Evolutionary conservation across 2,329 filamentous ascomycete genomes (phyloP), one percentile per base, ranked within the genome.

Genomic region (Talaromyces sp.): DNA sequence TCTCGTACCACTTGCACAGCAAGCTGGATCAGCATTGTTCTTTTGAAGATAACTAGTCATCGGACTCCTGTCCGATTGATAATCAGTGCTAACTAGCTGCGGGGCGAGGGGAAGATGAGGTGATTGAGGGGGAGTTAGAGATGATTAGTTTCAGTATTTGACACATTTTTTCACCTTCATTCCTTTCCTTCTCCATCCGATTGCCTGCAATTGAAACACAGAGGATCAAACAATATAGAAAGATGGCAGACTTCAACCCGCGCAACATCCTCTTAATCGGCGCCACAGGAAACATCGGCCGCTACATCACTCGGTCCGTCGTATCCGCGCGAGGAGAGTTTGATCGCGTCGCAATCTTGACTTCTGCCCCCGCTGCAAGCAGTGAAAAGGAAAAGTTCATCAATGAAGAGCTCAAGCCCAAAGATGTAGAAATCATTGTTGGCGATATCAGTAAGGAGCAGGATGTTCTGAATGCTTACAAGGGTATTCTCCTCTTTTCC

Each of bases 381-480:
- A 64, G 58, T 25, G 18, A 37, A 9, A 88, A 88, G 67, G 65
- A 75, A 1, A 71, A 77, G 0, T 73, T 80, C 35, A 77, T 88
- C 14, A 50, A 50, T 11, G 77, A 82, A 35, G 70, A 73, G 1
- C 73, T 82, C 66, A 78, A 81, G 67, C 67, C 62, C 14, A 71
- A 63, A 82, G 56, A 82, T 1, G 79, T 86, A 7, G 77, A 83
- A 9, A 76, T 89, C 5, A 76, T 87, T 21, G 76, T 83, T 0
- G 86, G 86, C 23, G 79, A 87, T 68, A 68, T 87, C 5, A 77
- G 76, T 1, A 82, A 80, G 25, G 79, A 82, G 25, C 70, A 76
- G 11, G 83, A 86, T 60, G 76, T 89, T 2, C 72, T 76, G 18
- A 77, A 79, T n/a, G 86, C 86, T 2, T 89, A 85, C 66, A 68